Percentiles rank a stretch among this genome's conserved stretches.
phyloP scores from a whole-genome alignment of 2,329 filamentous ascomycete species.

The Tolypocladium tundrense region DNA sequence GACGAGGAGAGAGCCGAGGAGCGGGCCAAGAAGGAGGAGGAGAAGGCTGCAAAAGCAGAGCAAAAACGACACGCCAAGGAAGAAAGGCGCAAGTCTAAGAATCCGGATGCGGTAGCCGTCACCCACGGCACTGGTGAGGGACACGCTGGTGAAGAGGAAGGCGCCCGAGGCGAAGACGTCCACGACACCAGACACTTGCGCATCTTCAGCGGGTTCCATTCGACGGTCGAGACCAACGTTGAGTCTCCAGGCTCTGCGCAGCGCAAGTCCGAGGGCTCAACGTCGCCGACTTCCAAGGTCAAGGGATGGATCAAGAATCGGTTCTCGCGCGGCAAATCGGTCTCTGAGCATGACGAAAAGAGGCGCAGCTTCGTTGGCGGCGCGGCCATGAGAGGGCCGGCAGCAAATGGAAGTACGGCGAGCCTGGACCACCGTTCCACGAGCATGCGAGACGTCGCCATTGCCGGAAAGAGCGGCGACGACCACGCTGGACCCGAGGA shows the following conservation, averaged over 20 bases:
- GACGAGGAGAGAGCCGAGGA: conserved; percentile 16
- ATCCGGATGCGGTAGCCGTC: conserved; percentile 8
- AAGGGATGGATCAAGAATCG: conserved; percentile 47
- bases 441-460: conserved; percentile 36
- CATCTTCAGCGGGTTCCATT: background rate
- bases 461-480: conserved; percentile 26
- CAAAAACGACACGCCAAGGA: conserved; percentile 40
- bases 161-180: conserved; percentile 1
- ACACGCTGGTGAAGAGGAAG: conserved; percentile 5
- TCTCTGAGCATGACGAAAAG: conserved; percentile 25
- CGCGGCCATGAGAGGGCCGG: conserved; percentile 31
- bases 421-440: conserved; percentile 30
- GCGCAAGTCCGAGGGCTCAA: conserved; percentile 7
- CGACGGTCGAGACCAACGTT: background rate
- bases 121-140: conserved; percentile 5
- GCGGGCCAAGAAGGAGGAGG: conserved; percentile 37
- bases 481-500: background rate
- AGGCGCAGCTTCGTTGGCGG: conserved; percentile 39
- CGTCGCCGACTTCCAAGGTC: conserved; percentile 29
- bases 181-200: background rate
- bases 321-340: conserved; percentile 33
- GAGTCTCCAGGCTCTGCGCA: conserved; percentile 5
- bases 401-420: conserved; percentile 32
- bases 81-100: conserved; percentile 38
- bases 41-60: conserved; percentile 40